Percentiles rank a stretch among this genome's conserved stretches.
Conservation (phyloP, 73 alveolate genomes). For the Paramecium tetraurelia region DNA sequence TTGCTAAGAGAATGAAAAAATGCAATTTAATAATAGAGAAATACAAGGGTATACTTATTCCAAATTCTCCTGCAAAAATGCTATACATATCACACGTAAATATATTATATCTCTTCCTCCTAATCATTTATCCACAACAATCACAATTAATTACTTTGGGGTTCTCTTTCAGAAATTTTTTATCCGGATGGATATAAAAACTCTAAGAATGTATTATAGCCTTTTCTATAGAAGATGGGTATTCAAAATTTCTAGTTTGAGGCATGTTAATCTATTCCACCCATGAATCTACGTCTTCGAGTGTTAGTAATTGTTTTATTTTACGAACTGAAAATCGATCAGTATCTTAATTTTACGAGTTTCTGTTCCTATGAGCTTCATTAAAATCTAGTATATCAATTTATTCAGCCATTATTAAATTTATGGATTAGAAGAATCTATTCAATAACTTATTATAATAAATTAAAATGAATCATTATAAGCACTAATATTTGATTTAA, state of each 20-base stretch:
- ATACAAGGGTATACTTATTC: constrained; percentile 3
- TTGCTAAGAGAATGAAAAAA: neutral
- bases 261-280: constrained; percentile 3
- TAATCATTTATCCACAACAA: constrained; percentile 12
- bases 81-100: constrained; percentile 29
- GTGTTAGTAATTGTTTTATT: neutral
- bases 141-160: neutral
- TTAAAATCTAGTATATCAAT: constrained; percentile 34
- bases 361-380: constrained; percentile 37
- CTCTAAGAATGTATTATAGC: neutral
- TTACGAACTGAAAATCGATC: neutral
- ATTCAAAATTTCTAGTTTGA: neutral
- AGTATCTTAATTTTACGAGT: neutral
- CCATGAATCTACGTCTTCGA: constrained; percentile 34
- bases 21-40: constrained; percentile 8
- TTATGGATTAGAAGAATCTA: neutral
- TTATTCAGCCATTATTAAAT: constrained; percentile 12
- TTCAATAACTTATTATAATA: neutral
- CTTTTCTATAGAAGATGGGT: neutral
- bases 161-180: neutral
- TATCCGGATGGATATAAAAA: neutral
- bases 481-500: neutral
- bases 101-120: neutral
- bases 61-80: constrained; percentile 5
- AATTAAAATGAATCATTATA: neutral